Conservation (phyloP, 345 rosid species). For the Melaleuca alternifolia region DNA sequence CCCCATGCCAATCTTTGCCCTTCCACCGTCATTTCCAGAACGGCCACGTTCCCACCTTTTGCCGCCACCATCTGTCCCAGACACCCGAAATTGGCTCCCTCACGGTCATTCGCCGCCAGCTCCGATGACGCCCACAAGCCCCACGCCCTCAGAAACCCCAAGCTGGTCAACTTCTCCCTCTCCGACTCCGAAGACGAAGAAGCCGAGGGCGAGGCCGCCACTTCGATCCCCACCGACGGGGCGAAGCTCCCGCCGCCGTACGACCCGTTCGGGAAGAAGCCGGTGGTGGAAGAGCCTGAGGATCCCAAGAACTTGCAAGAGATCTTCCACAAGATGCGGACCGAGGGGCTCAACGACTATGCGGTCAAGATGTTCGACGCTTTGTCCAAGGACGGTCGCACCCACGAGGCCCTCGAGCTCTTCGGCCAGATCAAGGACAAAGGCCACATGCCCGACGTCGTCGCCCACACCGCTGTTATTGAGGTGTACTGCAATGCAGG, state of each 20-base stretch:
- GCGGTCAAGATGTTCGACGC: conserved; percentile 86
- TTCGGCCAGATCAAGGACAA: conserved; percentile 58
- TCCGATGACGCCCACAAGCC: not conserved
- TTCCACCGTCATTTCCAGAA: not conserved
- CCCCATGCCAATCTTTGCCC: not conserved
- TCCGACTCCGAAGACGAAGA: conserved; percentile 44
- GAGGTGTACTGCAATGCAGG: conserved; percentile 72
- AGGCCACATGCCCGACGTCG: conserved; percentile 64
- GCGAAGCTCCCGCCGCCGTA: conserved; percentile 56
- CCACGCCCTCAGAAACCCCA: not conserved
- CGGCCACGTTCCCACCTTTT: not conserved
- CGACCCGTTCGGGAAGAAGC: conserved; percentile 50
- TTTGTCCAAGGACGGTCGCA: conserved; percentile 65
- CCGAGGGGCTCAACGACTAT: conserved; percentile 36
- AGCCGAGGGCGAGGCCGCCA: not conserved
- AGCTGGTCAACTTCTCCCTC: conserved; percentile 45
- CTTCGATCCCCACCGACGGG: not conserved
- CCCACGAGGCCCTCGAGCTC: conserved; percentile 68
- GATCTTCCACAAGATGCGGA: conserved; percentile 55
- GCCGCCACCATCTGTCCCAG: not conserved
- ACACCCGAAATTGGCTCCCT: not conserved
- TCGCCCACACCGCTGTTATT: conserved; percentile 58
- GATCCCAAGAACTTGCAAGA: conserved; percentile 58
- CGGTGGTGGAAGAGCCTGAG: conserved; percentile 31
- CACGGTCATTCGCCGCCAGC: not conserved